Base-by-base conservation (phyloP, 208 protist species). In the Trypanosoma cruzi region DNA sequence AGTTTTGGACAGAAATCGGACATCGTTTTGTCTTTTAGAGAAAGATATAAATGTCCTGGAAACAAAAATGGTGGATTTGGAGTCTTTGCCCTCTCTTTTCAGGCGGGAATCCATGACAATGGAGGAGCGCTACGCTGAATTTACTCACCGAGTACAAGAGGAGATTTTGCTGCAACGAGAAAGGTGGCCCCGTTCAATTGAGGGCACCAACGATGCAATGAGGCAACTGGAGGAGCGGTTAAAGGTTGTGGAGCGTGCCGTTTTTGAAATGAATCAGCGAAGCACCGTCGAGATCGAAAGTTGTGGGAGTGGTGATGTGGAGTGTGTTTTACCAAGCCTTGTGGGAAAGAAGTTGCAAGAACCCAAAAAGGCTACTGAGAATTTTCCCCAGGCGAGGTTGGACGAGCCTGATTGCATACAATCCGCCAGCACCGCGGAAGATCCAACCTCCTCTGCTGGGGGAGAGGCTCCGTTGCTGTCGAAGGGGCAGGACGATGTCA, bases 41-140 rank as follows among this genome's bases (percentile, higher is more conserved):
- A 68, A 29, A 20, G 63, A 68, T 36, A 32, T 68, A 22, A 68
- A 68, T 29, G 36, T 32, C 10, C 20, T 68, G 16, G 63, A 68
- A 46, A 34, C 24, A 11, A 57, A 59, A 46, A 34, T 68, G 3
- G 52, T 59, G 18, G 63, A 68, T 31, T 3, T 59, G 3, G 48
- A 56, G 28, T 40, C 63, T 20, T 28, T 46, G 20, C 63, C 28
- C 56, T 8, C 16, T 26, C 34, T 59, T 16, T 48, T 68, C 44
- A 54, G 52, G 20, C 52, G 50, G 4, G 52, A 68, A 29, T 18
- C 52, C 1, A 50, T 26, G 20, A 46, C 32, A 7, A 10, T 68
- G 14, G 52, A 57, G 31, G 63, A 59, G 18, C 63, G 63, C 22
- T 44, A 68, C 34, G 40, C 16, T 0, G 48, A 24, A 24, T 68